A percentile compares a stretch with the other conserved stretches of the same genome.
Evolutionary conservation across 2,329 filamentous ascomycete species (phyloP).

Genomic region (Fusarium udum): DNA sequence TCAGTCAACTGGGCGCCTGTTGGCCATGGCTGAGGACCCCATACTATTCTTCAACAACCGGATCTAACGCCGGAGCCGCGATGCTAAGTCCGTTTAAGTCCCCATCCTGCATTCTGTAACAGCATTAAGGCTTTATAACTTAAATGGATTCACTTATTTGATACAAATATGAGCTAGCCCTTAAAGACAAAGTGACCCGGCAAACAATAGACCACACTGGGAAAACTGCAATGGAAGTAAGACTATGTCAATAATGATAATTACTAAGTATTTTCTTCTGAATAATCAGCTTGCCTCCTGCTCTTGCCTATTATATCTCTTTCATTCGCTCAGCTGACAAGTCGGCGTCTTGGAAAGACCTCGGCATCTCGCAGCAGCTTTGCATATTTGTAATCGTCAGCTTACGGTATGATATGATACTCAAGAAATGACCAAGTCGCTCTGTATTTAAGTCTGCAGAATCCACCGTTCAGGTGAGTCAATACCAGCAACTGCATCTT

Average conservation of each 20-base stretch:
- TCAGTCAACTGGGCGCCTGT: not conserved
- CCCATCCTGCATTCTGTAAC: not conserved
- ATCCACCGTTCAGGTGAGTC: fast-evolving
- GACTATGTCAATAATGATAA: too few relatives aligned
- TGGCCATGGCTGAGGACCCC: too few relatives aligned
- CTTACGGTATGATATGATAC: fast-evolving
- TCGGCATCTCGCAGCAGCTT: not conserved
- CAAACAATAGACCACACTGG: too few relatives aligned
- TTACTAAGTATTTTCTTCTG: fast-evolving
- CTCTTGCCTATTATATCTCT: fast-evolving
- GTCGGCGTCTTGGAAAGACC: not conserved
- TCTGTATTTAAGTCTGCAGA: not conserved
- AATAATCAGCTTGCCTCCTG: fast-evolving
- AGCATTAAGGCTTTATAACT: fast-evolving
- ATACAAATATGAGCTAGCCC: too few relatives aligned
- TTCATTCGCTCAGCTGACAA: fast-evolving
- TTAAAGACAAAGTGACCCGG: not conserved
- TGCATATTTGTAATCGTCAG: not conserved
- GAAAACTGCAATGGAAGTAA: fast-evolving
- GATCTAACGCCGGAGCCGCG: not conserved
- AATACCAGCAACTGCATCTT: too few relatives aligned
- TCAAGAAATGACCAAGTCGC: fast-evolving
- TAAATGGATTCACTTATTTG: fast-evolving
- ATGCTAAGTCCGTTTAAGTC: not conserved
- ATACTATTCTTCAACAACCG: not conserved